Conservation (phyloP, 495 filamentous ascomycete genomes). For the Neurospora sp. region DNA sequence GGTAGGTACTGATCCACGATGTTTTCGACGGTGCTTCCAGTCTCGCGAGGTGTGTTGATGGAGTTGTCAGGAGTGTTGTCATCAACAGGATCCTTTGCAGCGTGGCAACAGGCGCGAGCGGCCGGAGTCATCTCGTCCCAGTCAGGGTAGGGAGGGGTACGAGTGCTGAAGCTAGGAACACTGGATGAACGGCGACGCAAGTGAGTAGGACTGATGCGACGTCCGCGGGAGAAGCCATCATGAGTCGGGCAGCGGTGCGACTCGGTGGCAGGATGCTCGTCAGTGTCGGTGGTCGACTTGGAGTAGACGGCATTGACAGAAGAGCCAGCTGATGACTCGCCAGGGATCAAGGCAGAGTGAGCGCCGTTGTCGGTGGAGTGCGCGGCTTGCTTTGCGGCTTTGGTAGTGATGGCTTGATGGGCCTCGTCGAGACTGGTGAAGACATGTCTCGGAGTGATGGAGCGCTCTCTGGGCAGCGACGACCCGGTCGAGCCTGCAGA, state of each 20-base stretch:
- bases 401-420: constrained; percentile 18
- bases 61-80: not conserved
- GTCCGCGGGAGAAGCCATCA: constrained; percentile 1
- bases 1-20: constrained; percentile 20
- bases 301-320: constrained; percentile 2
- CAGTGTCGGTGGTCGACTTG: not conserved
- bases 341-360: not conserved
- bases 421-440: constrained; percentile 18
- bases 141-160: not conserved
- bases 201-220: constrained; percentile 3
- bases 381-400: not conserved
- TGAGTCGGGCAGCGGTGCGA: not conserved
- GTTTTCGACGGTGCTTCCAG: constrained; percentile 20
- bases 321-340: constrained; percentile 2
- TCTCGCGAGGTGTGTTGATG: constrained; percentile 3
- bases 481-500: not conserved
- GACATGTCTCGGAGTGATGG: constrained; percentile 12
- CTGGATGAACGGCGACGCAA: not conserved
- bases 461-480: not conserved
- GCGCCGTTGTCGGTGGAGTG: not conserved
- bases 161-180: not conserved
- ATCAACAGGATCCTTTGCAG: not conserved
- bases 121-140: not conserved
- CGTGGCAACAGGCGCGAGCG: not conserved
- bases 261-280: constrained; percentile 1